Evolutionary conservation across 176 grass and related monocot species (phyloP).

Genomic region (Eleusine coracana): DNA sequence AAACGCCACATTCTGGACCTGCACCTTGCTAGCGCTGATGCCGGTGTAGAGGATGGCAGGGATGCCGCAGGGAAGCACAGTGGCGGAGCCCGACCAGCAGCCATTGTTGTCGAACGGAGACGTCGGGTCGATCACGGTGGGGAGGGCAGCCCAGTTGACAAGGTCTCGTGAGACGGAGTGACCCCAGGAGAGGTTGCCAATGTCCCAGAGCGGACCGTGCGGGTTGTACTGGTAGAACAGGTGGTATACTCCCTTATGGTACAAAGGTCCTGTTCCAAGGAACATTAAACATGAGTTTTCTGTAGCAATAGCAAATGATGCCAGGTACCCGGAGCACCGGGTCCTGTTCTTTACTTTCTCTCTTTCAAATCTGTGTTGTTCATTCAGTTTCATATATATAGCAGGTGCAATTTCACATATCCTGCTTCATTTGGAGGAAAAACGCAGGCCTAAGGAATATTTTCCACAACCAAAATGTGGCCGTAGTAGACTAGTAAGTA

Average conservation of each 20-base stretch:
- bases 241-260: constrained; percentile 70
- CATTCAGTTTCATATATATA: too few relatives aligned
- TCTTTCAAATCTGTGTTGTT: too few relatives aligned
- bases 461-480: too few relatives aligned
- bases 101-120: constrained; percentile 65
- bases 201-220: constrained; percentile 48
- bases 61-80: constrained; percentile 49
- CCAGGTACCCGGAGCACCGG: too few relatives aligned
- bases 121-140: constrained; percentile 45
- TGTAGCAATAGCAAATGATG: too few relatives aligned
- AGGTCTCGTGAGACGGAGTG: constrained; percentile 83
- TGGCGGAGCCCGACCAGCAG: constrained; percentile 73
- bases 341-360: too few relatives aligned
- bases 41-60: constrained; percentile 80
- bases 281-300: background rate
- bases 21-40: constrained; percentile 1
- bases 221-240: constrained; percentile 91
- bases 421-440: too few relatives aligned
- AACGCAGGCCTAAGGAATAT: too few relatives aligned
- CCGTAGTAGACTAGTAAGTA: too few relatives aligned
- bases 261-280: constrained; percentile 59
- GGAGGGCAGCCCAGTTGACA: constrained; percentile 61
- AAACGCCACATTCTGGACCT: constrained; percentile 73
- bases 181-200: constrained; percentile 66
- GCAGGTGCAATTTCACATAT: too few relatives aligned